phyloP scores from a whole-genome alignment of 768 basidiomycete genomes.

The Tricholoma sp. region DNA sequence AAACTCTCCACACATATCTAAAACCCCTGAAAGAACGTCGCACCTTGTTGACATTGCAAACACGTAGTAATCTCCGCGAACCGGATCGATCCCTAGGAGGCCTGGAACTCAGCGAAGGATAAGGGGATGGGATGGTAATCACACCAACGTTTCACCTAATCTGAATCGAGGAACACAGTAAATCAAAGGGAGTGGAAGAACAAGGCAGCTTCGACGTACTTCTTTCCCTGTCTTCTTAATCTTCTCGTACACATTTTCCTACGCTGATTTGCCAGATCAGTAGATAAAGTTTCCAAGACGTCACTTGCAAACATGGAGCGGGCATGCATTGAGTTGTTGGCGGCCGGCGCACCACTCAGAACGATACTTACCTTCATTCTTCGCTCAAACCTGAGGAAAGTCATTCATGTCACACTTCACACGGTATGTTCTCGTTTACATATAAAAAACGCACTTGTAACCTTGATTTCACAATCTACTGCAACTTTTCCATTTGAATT shows the following conservation, averaged over 20 bases:
- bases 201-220: slow-evolving; percentile 34
- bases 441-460: too few relatives aligned
- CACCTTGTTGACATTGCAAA: too few relatives aligned
- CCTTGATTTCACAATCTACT: too few relatives aligned
- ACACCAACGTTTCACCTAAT: not conserved
- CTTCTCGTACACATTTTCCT: slow-evolving; percentile 62
- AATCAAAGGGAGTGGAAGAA: not conserved
- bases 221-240: slow-evolving; percentile 93
- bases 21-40: too few relatives aligned
- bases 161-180: not conserved
- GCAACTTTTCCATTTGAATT: too few relatives aligned
- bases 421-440: too few relatives aligned
- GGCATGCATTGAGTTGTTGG: not conserved
- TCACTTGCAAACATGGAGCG: slow-evolving; percentile 27
- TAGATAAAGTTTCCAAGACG: slow-evolving; percentile 48
- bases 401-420: too few relatives aligned
- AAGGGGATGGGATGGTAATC: not conserved
- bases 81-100: too few relatives aligned
- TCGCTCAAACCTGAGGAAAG: slow-evolving; percentile 24
- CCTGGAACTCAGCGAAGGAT: too few relatives aligned
- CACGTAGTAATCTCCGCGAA: too few relatives aligned
- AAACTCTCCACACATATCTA: too few relatives aligned
- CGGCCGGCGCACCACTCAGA: not conserved
- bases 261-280: slow-evolving; percentile 66
- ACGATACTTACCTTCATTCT: slow-evolving; percentile 26